These are phyloP conservation scores for Candida germanica DNA, from an alignment of 805 yeast species.

Conservation along the genomic window DNA sequence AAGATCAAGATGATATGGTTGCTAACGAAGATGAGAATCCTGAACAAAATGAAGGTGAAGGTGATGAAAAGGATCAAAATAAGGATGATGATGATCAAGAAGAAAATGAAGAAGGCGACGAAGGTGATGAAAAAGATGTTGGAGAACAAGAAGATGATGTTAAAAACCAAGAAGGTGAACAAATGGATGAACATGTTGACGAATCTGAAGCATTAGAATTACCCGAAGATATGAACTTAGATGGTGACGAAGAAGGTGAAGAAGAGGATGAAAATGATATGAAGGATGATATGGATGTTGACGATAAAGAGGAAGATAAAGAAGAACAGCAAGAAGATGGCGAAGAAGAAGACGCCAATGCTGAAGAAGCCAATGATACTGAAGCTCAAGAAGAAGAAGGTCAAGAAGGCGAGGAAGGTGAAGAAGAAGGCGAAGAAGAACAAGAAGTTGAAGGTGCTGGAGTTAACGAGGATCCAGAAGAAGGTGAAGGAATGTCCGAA, in stretches of 20 bases:
- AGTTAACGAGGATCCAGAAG: conserved; percentile 18
- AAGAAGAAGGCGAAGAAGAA: conserved; percentile 39
- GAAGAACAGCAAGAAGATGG: conserved; percentile 15
- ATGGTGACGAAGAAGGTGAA: conserved; percentile 61
- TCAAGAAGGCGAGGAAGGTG: conserved; percentile 27
- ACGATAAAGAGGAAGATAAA: conserved; percentile 25
- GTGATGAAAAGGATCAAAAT: conserved; percentile 32
- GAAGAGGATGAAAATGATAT: conserved; percentile 42
- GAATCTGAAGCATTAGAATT: conserved; percentile 84
- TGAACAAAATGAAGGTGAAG: conserved; percentile 33
- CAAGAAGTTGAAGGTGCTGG: conserved; percentile 29
- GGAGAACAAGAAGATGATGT: conserved; percentile 83
- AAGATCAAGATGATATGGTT: conserved; percentile 48
- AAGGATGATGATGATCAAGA: conserved; percentile 46
- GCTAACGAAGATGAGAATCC: conserved; percentile 43
- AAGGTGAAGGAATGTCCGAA: conserved; percentile 21
- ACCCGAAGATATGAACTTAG: conserved; percentile 90
- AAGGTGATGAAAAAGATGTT: conserved; percentile 64
- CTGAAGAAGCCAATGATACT: conserved; percentile 21
- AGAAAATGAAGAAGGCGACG: conserved; percentile 47
- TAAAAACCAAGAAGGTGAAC: conserved; percentile 62
- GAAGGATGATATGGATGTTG: conserved; percentile 29
- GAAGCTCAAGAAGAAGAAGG: conserved; percentile 27
- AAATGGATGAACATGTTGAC: conserved; percentile 70
- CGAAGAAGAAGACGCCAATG: conserved; percentile 21